Evolutionary conservation across 2,329 filamentous ascomycete genomes (phyloP), one percentile per base, ranked within the genome.

Genomic region (Ophiostoma novo-ulmi): DNA sequence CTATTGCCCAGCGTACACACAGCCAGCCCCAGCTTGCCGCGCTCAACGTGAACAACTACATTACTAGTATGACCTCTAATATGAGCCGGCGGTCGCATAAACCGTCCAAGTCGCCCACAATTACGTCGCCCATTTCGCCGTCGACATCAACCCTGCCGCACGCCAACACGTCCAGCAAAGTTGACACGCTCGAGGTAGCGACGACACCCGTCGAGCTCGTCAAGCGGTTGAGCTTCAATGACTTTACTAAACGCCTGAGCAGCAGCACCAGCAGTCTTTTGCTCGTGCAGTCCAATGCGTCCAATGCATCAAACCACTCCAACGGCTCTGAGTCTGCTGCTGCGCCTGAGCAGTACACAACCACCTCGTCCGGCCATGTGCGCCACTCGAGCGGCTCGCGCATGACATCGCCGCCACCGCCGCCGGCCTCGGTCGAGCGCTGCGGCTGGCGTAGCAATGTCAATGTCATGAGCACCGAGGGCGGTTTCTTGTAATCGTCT

Each of bases 191-290:
- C 20, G 63, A 65, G 17, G 36, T 20, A 22, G 26, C 55, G 3
- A 38, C 31, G 36, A 39, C 63, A 4, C 63, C 63, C 8, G 35
- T 39, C 20, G 36, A 38, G 36, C 8, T 13, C 76, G 79, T 80
- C 66, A 88, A 88, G 79, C 82, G 85, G 72, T 81, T 87, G 70
- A 88, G 85, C 79, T 87, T 89, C 74, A 85, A 82, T 74, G 87
- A 89, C 70, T 87, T 88, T 73, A 85, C 85, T 66, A 87, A 85
- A 76, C 81, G 85, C 73, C 77, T 89, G 70, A 88, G 85, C 74
- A 88, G 84, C 76, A 88, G 85, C 69, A 88, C 85, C 76, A 88
- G 84, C 77, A 78, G 88, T 76, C 80, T 89, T 69, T 80, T 88
- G 65, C 81, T 87, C 70, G 85, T 88, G 79, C 85, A 85, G 72